Percentiles rank a stretch among this genome's conserved stretches.
Evolutionary conservation across 306 rosid species (phyloP).

Genomic region (Betula pendula): DNA sequence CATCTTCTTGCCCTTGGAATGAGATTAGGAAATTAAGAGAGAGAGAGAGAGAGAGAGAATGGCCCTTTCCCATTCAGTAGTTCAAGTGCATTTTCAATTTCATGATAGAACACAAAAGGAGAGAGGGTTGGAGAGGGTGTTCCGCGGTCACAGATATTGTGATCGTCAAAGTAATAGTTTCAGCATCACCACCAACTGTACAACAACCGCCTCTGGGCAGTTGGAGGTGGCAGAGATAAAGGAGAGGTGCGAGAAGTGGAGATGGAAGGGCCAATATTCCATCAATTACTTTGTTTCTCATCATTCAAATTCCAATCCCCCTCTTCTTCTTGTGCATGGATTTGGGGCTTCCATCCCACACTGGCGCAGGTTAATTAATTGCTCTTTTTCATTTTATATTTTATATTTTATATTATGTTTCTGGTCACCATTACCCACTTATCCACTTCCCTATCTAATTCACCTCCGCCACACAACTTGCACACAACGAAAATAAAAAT

Average conservation of each 20-base stretch:
- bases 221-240: conserved; percentile 54
- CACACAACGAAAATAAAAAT: background rate
- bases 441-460: background rate
- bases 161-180: background rate
- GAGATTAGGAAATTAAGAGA: background rate
- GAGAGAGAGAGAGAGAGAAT: background rate
- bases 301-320: conserved; percentile 39
- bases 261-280: conserved; percentile 70
- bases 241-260: conserved; percentile 59
- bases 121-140: background rate
- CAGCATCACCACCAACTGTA: conserved; percentile 23
- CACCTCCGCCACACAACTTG: background rate
- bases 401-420: too few relatives aligned
- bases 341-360: conserved; percentile 95
- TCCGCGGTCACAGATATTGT: background rate
- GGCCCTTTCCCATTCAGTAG: conserved; percentile 22
- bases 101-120: conserved; percentile 2
- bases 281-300: conserved; percentile 68
- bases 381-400: too few relatives aligned
- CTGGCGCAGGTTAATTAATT: conserved; percentile 93
- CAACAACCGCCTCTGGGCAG: conserved; percentile 20
- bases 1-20: too few relatives aligned
- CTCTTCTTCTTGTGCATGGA: conserved; percentile 87
- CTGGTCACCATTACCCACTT: conserved; percentile 13
- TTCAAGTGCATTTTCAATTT: conserved; percentile 16